Conservation (phyloP, 805 yeast species). For the Kluyveromyces siamensis region DNA sequence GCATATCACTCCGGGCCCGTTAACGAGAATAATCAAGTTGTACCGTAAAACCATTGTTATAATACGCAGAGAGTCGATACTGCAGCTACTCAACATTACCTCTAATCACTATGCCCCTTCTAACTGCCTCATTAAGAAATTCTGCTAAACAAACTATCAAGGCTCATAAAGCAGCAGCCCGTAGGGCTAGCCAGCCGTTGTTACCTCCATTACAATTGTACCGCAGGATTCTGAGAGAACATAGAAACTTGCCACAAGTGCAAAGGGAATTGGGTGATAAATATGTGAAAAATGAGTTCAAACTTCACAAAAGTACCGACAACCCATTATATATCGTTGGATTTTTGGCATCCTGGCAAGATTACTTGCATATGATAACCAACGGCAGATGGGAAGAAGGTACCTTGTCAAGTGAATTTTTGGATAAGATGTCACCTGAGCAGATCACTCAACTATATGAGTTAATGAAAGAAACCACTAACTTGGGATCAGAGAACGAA, state of each 20-base stretch:
- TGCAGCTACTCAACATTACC: background rate
- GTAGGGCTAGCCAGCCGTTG: slow-evolving; percentile 35
- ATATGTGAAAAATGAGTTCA: slow-evolving; percentile 84
- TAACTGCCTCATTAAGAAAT: background rate
- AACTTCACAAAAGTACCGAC: slow-evolving; percentile 69
- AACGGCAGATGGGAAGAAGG: slow-evolving; percentile 59
- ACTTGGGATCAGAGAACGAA: slow-evolving; percentile 1
- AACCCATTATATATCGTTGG: slow-evolving; percentile 94
- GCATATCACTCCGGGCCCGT: background rate
- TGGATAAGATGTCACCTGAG: slow-evolving; percentile 83
- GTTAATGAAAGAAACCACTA: slow-evolving; percentile 64
- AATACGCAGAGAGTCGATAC: too few relatives aligned
- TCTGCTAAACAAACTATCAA: slow-evolving; percentile 6
- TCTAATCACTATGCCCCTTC: background rate
- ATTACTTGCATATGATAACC: slow-evolving; percentile 51
- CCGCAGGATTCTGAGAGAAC: slow-evolving; percentile 76
- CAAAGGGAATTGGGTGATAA: slow-evolving; percentile 78
- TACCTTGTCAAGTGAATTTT: slow-evolving; percentile 48
- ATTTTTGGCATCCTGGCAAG: slow-evolving; percentile 92
- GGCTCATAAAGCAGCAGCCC: slow-evolving; percentile 7
- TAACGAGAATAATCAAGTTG: too few relatives aligned
- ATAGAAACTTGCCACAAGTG: slow-evolving; percentile 52
- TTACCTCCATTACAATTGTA: slow-evolving; percentile 78
- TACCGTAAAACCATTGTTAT: too few relatives aligned
- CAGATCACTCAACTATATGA: slow-evolving; percentile 79